Percentiles rank a stretch among this genome's conserved stretches.
Evolutionary conservation across 148 eudicot genomes (phyloP).

Genomic region (Amaranthus palmeri): DNA sequence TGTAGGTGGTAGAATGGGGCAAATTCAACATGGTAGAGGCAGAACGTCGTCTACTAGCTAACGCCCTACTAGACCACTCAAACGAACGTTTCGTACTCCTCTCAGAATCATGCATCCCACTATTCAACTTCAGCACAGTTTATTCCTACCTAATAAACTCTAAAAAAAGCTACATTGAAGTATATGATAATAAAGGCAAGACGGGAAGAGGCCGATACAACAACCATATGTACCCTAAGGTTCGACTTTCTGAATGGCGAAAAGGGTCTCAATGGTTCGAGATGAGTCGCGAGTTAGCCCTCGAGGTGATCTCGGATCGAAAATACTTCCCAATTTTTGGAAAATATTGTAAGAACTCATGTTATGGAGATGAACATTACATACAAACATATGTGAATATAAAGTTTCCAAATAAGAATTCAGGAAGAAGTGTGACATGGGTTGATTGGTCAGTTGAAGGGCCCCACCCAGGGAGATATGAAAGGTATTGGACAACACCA

Average conservation of each 20-base stretch:
- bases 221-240: constrained; percentile 35
- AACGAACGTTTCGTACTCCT: constrained; percentile 66
- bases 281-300: constrained; percentile 49
- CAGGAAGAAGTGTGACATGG: constrained; percentile 51
- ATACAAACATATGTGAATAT: constrained; percentile 50
- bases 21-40: constrained; percentile 64
- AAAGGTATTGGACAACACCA: constrained; percentile 22
- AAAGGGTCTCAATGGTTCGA: constrained; percentile 80
- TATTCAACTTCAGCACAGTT: constrained; percentile 50
- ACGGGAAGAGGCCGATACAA: constrained; percentile 59
- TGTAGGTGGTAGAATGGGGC: constrained; percentile 40
- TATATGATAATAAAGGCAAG: constrained; percentile 37
- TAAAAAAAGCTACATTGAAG: constrained; percentile 36
- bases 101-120: constrained; percentile 70
- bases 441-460: constrained; percentile 68
- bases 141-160: constrained; percentile 61
- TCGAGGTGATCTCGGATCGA: constrained; percentile 43
- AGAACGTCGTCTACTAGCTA: constrained; percentile 62
- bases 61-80: constrained; percentile 61
- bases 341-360: constrained; percentile 35
- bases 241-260: constrained; percentile 50
- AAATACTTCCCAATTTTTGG: constrained; percentile 38
- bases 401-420: constrained; percentile 31
- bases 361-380: constrained; percentile 73
- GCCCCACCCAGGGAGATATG: constrained; percentile 47